Evolutionary conservation across 805 yeast species (phyloP), one percentile per base, ranked within the genome.

Genomic region (Starmerella sp.): DNA sequence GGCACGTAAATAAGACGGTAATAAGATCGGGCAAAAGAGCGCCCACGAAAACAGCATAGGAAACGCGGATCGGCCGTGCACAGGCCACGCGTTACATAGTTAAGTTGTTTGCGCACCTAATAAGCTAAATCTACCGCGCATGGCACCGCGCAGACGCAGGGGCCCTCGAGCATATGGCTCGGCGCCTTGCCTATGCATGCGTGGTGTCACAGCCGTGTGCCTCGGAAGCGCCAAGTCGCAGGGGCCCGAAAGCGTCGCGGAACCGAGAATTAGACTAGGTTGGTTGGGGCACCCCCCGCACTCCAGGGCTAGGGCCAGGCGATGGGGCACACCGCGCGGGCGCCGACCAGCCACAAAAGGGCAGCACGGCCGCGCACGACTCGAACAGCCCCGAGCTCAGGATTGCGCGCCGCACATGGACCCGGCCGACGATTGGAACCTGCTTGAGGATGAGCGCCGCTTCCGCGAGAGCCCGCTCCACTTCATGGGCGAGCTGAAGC

Each of bases 401-500:
- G 36, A 34, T n/a, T 10, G 29, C 29, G 17, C 6, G n/a, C 9
- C 10, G 29, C 7, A 15, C 10, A 46, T 46, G 49, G 39, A 46
- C 31, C 39, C 49, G 7, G 29, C 5, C 15, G 57, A 48, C 17
- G 56, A 54, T 51, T 54, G 54, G 53, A 45, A 58, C 22, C 45
- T 58, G n/a, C 47, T 57, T 17, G 60, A 47, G 29, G 57, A 54
- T 8, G 39, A 54, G 41, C 43, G 49, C 15, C 67, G 69, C 52
- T 71, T 71, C 64, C 64, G 75, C 13, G 69, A 69, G 48, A 59
- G 65, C 53, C 75, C 75, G 15, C 54, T 64, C 15, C 58, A 62
- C 45, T 68, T 69, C 53, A 49, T 71, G 48, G 60, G 62, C 41
- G 65, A 65, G 10, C 48, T 69, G 15, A 65, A 62, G 28, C 62